A percentile compares a stretch with the other conserved stretches of the same genome.
Conservation (phyloP, 179 eudicot genomes). For the Silene noctiflora region DNA sequence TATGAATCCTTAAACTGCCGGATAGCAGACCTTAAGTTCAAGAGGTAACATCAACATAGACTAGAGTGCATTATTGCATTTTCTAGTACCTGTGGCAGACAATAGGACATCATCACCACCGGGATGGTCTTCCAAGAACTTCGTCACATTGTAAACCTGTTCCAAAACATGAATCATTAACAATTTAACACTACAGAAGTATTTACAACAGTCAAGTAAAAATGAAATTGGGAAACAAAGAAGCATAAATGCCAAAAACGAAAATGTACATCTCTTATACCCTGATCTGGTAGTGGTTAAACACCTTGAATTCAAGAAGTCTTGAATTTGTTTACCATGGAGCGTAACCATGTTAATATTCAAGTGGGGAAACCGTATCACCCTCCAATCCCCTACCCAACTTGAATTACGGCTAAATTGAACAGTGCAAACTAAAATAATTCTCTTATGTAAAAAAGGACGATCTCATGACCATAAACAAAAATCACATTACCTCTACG, state of each 20-base stretch:
- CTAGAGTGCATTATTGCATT: not conserved
- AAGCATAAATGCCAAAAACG: too few species aligned
- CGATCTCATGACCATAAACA: not conserved
- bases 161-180: not conserved
- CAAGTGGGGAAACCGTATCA: too few species aligned
- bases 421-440: not conserved
- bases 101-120: slow-evolving; percentile 53
- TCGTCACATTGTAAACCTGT: slow-evolving; percentile 50
- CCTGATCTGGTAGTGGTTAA: too few species aligned
- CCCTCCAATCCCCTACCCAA: too few species aligned
- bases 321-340: too few species aligned
- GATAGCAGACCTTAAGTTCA: not conserved
- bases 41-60: not conserved
- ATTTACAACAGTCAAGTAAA: too few species aligned
- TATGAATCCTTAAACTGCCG: not conserved
- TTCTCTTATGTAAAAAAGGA: not conserved
- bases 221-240: too few species aligned
- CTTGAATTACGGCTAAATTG: too few species aligned
- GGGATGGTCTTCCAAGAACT: slow-evolving; percentile 56
- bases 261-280: too few species aligned
- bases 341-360: too few species aligned
- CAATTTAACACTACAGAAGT: not conserved
- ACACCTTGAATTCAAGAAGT: too few species aligned
- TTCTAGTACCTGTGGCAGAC: slow-evolving; percentile 44
- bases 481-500: not conserved